A percentile compares a stretch with the other conserved stretches of the same genome.
Evolutionary conservation across 1,139 yeast genomes (phyloP).

Genomic region (Saccharomyces hybrid): DNA sequence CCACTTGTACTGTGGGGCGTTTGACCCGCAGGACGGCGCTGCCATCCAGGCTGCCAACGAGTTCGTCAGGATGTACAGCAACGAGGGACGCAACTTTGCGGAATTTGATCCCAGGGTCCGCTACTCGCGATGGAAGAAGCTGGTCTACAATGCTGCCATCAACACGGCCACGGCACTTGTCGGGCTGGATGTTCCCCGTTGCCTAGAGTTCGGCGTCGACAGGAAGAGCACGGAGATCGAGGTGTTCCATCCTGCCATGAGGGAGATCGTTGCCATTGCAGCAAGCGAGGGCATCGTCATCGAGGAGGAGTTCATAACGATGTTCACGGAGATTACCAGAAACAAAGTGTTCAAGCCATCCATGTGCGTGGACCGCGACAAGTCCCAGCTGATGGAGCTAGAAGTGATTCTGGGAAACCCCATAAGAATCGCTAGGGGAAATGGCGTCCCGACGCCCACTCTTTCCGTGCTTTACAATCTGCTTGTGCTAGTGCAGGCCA

Average conservation of each 20-base stretch:
- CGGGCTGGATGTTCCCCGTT: conserved; percentile 41
- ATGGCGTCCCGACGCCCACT: conserved; percentile 33
- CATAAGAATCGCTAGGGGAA: conserved; percentile 39
- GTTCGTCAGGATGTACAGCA: conserved; percentile 39
- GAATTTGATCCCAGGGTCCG: conserved; percentile 40
- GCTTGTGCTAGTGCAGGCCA: conserved; percentile 33
- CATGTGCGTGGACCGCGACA: conserved; percentile 50
- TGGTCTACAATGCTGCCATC: conserved; percentile 49
- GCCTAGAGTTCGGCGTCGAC: conserved; percentile 37
- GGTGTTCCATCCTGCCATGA: conserved; percentile 44
- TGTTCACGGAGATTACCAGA: conserved; percentile 32
- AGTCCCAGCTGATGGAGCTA: conserved; percentile 47
- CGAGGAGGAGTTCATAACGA: conserved; percentile 38
- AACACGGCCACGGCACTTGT: conserved; percentile 47
- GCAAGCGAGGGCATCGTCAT: conserved; percentile 41
- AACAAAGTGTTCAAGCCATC: conserved; percentile 51
- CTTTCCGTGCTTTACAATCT: conserved; percentile 33
- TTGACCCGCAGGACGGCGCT: conserved; percentile 28
- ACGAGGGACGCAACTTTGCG: conserved; percentile 31
- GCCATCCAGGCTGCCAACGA: conserved; percentile 27
- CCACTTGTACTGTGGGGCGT: conserved; percentile 40
- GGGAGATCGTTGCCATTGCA: conserved; percentile 46
- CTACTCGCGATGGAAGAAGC: conserved; percentile 51
- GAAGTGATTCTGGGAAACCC: conserved; percentile 57
- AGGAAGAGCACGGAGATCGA: conserved; percentile 35